Evolutionary conservation across 1,284 basidiomycete genomes (phyloP).

Genomic region (Lentinus polychrous): DNA sequence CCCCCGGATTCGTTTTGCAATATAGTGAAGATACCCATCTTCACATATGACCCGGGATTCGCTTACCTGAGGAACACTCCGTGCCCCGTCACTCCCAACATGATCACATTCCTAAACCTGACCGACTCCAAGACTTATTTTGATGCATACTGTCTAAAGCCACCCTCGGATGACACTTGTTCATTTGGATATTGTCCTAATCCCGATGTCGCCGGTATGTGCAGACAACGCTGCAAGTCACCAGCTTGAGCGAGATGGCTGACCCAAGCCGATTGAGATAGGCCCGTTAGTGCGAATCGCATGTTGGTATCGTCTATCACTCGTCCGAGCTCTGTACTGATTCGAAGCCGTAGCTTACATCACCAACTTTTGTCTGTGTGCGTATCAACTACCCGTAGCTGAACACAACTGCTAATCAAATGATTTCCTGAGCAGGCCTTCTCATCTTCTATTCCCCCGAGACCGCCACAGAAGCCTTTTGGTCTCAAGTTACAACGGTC

Average conservation of each 20-base stretch:
- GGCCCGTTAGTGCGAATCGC: neutral
- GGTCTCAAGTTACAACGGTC: constrained; percentile 6
- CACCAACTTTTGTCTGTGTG: constrained; percentile 11
- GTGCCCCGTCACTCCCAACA: neutral
- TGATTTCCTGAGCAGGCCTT: constrained; percentile 3
- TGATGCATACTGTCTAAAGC: neutral
- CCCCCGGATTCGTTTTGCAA: too few relatives aligned
- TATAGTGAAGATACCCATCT: too few relatives aligned
- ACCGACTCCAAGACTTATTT: neutral
- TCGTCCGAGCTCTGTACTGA: neutral
- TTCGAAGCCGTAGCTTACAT: constrained; percentile 7
- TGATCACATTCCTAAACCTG: constrained; percentile 4
- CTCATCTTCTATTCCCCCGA: constrained; percentile 11
- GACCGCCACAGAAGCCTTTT: neutral
- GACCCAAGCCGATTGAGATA: too few relatives aligned
- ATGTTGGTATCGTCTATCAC: neutral
- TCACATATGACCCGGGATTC: too few relatives aligned
- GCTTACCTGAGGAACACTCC: too few relatives aligned
- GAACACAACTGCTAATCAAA: neutral
- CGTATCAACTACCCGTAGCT: neutral
- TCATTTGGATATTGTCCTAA: constrained; percentile 3
- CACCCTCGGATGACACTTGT: constrained; percentile 5
- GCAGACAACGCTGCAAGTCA: neutral
- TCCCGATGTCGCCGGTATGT: constrained; percentile 3
- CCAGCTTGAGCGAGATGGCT: too few relatives aligned